A percentile compares a stretch with the other conserved stretches of the same genome.
These are phyloP conservation scores for Ophiostoma novo-ulmi DNA, from an alignment of 2,329 filamentous ascomycete genomes.

Conservation along the genomic window DNA sequence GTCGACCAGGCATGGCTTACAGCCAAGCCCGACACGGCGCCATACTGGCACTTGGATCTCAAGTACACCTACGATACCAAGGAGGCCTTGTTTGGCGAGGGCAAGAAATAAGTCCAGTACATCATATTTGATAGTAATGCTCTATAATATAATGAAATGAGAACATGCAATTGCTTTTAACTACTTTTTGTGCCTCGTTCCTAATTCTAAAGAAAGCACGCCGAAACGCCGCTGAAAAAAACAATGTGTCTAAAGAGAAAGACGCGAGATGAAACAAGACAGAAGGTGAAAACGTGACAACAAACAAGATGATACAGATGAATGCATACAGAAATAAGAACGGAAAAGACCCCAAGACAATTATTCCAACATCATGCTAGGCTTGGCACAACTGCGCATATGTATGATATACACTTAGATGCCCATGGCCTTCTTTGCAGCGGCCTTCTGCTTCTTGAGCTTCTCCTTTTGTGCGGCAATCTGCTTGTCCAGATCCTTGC, in stretches of 20 bases:
- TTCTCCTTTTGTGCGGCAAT: constrained; percentile 55
- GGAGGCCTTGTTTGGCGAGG: constrained; percentile 51
- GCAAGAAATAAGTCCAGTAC: neutral
- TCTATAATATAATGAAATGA: neutral
- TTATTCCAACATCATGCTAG: neutral
- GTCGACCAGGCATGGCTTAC: constrained; percentile 72
- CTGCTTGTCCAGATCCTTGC: constrained; percentile 52
- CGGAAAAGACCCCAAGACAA: neutral
- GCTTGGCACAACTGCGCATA: neutral
- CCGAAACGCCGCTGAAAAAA: constrained; percentile 13
- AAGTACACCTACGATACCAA: constrained; percentile 63
- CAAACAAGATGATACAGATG: constrained; percentile 15
- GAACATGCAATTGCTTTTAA: constrained; percentile 18
- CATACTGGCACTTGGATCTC: constrained; percentile 57
- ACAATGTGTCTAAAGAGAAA: constrained; percentile 10
- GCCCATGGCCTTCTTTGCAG: constrained; percentile 40
- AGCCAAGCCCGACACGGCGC: constrained; percentile 51
- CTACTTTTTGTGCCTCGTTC: constrained; percentile 14
- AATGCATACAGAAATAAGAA: neutral
- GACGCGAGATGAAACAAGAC: neutral
- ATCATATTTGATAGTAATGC: constrained; percentile 16
- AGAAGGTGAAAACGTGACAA: neutral
- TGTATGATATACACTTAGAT: constrained; percentile 7
- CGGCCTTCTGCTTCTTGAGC: constrained; percentile 55
- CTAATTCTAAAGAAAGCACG: constrained; percentile 19